These are phyloP conservation scores for Barnettozyma salicaria DNA, from an alignment of 805 yeast genomes.

Conservation along the genomic window DNA sequence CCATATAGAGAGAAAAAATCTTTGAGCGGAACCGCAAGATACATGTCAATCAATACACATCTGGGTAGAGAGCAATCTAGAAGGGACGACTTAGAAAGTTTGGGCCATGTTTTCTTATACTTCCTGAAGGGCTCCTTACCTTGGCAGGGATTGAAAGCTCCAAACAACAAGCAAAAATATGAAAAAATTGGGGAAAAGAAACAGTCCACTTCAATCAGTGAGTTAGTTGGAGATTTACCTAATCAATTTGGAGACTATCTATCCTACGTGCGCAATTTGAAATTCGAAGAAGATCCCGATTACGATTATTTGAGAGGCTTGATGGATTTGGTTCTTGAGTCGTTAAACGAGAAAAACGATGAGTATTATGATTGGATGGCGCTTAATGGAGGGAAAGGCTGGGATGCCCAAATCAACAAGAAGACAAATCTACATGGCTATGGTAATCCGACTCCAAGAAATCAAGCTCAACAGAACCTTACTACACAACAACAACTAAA, in stretches of 20 bases:
- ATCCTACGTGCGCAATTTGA: constrained; percentile 79
- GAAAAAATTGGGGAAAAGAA: constrained; percentile 97
- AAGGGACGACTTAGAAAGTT: constrained; percentile 92
- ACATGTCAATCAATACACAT: constrained; percentile 97
- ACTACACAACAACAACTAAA: constrained; percentile 21
- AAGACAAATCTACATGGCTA: constrained; percentile 94
- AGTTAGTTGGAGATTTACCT: constrained; percentile 67
- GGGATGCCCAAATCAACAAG: constrained; percentile 86
- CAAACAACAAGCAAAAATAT: constrained; percentile 94
- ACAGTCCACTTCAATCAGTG: constrained; percentile 80
- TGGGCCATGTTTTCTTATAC: constrained; percentile 95
- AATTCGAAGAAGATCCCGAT: constrained; percentile 92
- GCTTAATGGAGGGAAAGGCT: constrained; percentile 89
- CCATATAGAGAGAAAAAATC: constrained; percentile 96
- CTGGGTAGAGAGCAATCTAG: constrained; percentile 95
- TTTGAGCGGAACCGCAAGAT: constrained; percentile 95
- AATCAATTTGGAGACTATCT: constrained; percentile 90
- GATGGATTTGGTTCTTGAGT: constrained; percentile 70
- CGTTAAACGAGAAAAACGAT: constrained; percentile 66
- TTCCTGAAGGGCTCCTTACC: constrained; percentile 92
- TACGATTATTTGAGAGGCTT: constrained; percentile 79
- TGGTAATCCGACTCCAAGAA: constrained; percentile 82
- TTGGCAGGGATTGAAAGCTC: constrained; percentile 99
- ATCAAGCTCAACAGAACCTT: constrained; percentile 25
- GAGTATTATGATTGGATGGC: constrained; percentile 98